A percentile compares a stretch with the other conserved stretches of the same genome.
Conservation (phyloP, 1,284 basidiomycete genomes). For the Ceratobasidium sp. region DNA sequence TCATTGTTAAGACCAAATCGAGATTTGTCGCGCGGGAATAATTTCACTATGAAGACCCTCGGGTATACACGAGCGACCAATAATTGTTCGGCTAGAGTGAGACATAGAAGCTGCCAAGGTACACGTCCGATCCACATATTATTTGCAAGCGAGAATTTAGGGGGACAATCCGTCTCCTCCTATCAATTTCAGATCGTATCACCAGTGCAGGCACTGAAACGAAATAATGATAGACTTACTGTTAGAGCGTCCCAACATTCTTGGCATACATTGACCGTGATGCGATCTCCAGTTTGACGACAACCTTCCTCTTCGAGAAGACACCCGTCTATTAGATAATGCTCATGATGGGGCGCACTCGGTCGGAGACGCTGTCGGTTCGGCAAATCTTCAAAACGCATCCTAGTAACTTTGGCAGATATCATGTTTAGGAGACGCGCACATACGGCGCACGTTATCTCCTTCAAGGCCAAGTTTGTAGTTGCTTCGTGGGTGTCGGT, state of each 20-base stretch:
- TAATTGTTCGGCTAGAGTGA: constrained; percentile 55
- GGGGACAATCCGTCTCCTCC: constrained; percentile 10
- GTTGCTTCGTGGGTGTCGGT: neutral
- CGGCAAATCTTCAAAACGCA: neutral
- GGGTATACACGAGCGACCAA: constrained; percentile 54
- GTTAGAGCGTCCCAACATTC: neutral
- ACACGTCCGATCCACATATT: constrained; percentile 58
- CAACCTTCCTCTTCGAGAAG: neutral
- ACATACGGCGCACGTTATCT: neutral
- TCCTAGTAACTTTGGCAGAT: too few species aligned
- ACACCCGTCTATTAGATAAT: neutral
- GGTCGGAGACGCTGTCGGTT: too few species aligned
- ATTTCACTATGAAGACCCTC: constrained; percentile 56
- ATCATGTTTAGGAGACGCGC: neutral
- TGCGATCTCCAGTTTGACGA: neutral
- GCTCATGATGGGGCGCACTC: too few species aligned
- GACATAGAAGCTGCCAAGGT: constrained; percentile 51
- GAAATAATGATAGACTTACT: neutral
- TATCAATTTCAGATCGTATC: too few species aligned
- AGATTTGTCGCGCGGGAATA: constrained; percentile 53
- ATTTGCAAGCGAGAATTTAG: constrained; percentile 56
- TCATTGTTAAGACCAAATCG: constrained; percentile 46
- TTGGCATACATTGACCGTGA: neutral
- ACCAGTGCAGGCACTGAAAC: neutral
- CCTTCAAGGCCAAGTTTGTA: neutral